A percentile compares a stretch with the other conserved stretches of the same genome.
Conservation (phyloP, 2,329 filamentous ascomycete species). For the Ilyonectria mors-panacis region DNA sequence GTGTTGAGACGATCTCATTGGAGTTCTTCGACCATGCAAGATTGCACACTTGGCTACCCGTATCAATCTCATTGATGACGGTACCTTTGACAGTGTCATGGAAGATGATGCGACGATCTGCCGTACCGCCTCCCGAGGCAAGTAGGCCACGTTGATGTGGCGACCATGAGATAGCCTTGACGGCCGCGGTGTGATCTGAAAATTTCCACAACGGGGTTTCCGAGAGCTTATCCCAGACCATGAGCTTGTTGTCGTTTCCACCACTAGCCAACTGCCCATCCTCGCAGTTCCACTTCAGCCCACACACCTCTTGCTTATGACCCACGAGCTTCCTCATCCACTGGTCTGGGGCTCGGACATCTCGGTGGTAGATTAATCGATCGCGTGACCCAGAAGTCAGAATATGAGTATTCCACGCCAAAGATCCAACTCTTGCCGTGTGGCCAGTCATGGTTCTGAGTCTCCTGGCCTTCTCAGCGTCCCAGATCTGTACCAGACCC, state of each 20-base stretch:
- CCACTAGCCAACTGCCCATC: slow-evolving; percentile 95
- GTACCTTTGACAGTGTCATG: slow-evolving; percentile 93
- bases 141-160: slow-evolving; percentile 94
- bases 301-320: slow-evolving; percentile 98
- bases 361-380: slow-evolving; percentile 93
- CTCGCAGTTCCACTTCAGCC: slow-evolving; percentile 96
- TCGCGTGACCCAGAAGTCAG: slow-evolving; percentile 95
- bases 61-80: slow-evolving; percentile 90
- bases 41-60: slow-evolving; percentile 98
- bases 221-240: slow-evolving; percentile 98
- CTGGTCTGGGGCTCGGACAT: slow-evolving; percentile 93
- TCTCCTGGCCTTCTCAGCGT: slow-evolving; percentile 87
- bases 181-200: slow-evolving; percentile 93
- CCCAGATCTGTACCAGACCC: slow-evolving; percentile 97
- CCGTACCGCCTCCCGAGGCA: slow-evolving; percentile 96
- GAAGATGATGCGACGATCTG: slow-evolving; percentile 96
- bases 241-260: slow-evolving; percentile 98
- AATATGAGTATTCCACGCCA: slow-evolving; percentile 99
- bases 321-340: slow-evolving; percentile 89
- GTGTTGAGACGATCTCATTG: slow-evolving; percentile 96
- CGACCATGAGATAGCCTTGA: slow-evolving; percentile 98
- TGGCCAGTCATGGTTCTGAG: slow-evolving; percentile 98
- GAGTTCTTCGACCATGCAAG: slow-evolving; percentile 97
- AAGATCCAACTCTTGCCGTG: slow-evolving; percentile 89
- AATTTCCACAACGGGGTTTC: slow-evolving; percentile 95